Conservation (phyloP, 1,139 yeast species). For the Protomyces arabidopsidicola region DNA sequence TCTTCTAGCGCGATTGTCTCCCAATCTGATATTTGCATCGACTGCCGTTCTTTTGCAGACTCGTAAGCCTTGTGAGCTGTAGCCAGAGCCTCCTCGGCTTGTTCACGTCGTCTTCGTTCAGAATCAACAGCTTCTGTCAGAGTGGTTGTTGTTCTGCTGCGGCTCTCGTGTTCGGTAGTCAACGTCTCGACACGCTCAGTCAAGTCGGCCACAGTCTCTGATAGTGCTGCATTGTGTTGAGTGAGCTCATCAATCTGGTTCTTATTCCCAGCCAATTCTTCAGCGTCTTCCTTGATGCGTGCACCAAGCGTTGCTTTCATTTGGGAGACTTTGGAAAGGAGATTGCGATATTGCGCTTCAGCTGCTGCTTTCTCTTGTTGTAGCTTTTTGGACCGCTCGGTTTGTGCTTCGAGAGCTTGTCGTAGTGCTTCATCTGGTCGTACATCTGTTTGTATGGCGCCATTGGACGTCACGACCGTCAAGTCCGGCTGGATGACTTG, state of each 20-base stretch:
- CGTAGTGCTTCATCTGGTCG: not conserved
- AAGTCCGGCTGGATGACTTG: too few species aligned
- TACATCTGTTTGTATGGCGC: not conserved
- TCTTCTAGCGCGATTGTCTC: conserved; percentile 40
- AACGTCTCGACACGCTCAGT: conserved; percentile 62
- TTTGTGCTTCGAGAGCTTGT: not conserved
- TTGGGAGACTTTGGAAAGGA: conserved; percentile 67
- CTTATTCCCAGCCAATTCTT: conserved; percentile 37
- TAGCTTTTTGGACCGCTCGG: not conserved
- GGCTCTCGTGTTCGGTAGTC: conserved; percentile 43
- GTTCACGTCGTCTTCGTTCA: not conserved
- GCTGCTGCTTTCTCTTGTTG: conserved; percentile 55
- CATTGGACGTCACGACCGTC: not conserved
- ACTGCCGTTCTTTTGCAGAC: conserved; percentile 40
- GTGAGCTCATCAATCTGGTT: conserved; percentile 36
- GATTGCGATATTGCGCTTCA: conserved; percentile 65
- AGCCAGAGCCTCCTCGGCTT: not conserved
- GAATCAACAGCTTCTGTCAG: not conserved
- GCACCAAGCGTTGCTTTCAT: conserved; percentile 78
- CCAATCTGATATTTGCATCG: conserved; percentile 44
- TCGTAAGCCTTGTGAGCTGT: not conserved
- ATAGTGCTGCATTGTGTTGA: conserved; percentile 41
- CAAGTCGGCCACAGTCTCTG: conserved; percentile 42
- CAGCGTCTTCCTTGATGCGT: conserved; percentile 53
- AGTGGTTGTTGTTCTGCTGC: not conserved